Evolutionary conservation across 345 rosid species (phyloP).

Genomic region (Sonneratia caseolaris): DNA sequence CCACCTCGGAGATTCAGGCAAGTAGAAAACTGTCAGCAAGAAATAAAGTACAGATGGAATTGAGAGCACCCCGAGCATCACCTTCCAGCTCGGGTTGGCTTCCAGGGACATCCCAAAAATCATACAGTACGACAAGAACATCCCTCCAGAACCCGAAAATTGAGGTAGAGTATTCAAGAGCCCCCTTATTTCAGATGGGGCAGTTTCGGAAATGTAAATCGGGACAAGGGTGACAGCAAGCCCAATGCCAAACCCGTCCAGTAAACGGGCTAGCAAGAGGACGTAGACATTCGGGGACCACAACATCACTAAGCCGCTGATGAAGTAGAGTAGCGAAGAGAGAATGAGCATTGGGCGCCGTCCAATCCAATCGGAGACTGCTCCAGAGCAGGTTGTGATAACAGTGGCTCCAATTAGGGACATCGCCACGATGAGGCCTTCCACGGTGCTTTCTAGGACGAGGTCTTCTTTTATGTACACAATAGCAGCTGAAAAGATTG

Average conservation of each 20-base stretch:
- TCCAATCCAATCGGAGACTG: constrained; percentile 86
- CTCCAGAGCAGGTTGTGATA: constrained; percentile 91
- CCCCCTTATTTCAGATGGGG: constrained; percentile 92
- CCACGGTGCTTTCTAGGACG: constrained; percentile 44
- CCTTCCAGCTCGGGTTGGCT: constrained; percentile 74
- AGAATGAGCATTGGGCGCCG: constrained; percentile 92
- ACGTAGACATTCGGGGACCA: constrained; percentile 95
- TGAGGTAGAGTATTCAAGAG: constrained; percentile 87
- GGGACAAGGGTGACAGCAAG: constrained; percentile 90
- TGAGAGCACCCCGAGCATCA: constrained; percentile 90
- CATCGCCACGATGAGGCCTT: constrained; percentile 94
- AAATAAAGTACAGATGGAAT: constrained; percentile 69
- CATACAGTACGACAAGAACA: constrained; percentile 93
- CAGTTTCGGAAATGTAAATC: constrained; percentile 86
- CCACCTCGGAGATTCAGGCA: constrained; percentile 99
- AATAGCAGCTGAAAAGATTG: constrained; percentile 53
- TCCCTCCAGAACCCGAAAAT: constrained; percentile 87
- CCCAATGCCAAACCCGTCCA: constrained; percentile 91
- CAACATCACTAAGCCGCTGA: constrained; percentile 75
- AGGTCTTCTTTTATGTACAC: constrained; percentile 76
- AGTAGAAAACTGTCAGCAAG: constrained; percentile 55
- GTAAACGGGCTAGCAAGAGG: constrained; percentile 66
- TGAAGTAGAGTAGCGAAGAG: constrained; percentile 64
- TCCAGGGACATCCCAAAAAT: constrained; percentile 71
- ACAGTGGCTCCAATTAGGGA: constrained; percentile 86